Evolutionary conservation across 352 stramenopile species (phyloP).

Genomic region (Pythium vanterpoolii): DNA sequence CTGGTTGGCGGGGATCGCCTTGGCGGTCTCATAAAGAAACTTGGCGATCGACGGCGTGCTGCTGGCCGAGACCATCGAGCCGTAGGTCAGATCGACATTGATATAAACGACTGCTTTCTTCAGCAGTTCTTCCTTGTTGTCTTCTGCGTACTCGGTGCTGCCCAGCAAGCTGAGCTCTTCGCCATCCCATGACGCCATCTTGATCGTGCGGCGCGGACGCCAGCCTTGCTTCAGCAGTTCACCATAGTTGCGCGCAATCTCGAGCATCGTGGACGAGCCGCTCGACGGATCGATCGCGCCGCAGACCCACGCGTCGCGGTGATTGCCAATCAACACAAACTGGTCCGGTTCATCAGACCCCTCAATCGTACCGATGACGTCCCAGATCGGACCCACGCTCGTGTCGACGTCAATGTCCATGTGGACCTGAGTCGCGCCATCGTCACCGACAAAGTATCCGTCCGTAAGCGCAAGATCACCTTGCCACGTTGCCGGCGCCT

Average conservation of each 20-base stretch:
- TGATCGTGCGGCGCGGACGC: constrained; percentile 52
- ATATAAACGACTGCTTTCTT: constrained; percentile 74
- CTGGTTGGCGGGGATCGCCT: constrained; percentile 50
- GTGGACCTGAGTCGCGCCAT: constrained; percentile 53
- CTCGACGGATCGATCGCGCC: constrained; percentile 84
- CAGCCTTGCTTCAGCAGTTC: constrained; percentile 62
- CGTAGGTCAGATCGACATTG: constrained; percentile 79
- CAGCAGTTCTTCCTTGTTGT: constrained; percentile 46
- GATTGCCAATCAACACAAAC: constrained; percentile 87
- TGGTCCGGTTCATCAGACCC: constrained; percentile 53
- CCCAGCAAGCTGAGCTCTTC: constrained; percentile 85
- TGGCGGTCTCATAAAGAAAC: constrained; percentile 35
- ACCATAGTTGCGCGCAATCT: constrained; percentile 76
- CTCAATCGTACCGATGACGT: constrained; percentile 84
- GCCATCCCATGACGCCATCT: constrained; percentile 60
- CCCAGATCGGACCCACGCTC: constrained; percentile 74
- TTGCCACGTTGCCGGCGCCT: constrained; percentile 50
- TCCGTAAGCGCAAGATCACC: constrained; percentile 50
- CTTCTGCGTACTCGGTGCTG: constrained; percentile 80
- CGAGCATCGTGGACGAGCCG: constrained; percentile 73
- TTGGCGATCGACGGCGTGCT: constrained; percentile 61
- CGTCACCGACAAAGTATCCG: constrained; percentile 75
- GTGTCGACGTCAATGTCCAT: constrained; percentile 79
- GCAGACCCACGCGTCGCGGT: constrained; percentile 90
- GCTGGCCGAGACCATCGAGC: constrained; percentile 41